These are phyloP conservation scores for Saraca asoca DNA, from an alignment of 331 rosid genomes.

Conservation along the genomic window DNA sequence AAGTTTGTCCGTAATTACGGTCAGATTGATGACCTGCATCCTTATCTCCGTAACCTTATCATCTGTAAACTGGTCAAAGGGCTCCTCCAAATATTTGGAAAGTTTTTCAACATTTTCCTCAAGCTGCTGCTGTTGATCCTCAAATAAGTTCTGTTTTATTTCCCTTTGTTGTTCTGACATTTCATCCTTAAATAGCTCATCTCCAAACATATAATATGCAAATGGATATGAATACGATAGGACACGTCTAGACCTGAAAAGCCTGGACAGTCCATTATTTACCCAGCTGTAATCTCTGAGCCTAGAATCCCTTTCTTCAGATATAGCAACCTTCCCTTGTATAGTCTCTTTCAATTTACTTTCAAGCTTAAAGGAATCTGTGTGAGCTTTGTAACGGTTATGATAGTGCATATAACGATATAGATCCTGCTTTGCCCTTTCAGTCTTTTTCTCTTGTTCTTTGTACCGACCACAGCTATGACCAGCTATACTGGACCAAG, in stretches of 20 bases:
- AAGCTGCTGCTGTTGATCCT: conserved; percentile 98
- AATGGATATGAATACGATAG: conserved; percentile 93
- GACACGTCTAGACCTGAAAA: conserved; percentile 97
- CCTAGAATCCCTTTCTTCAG: conserved; percentile 65
- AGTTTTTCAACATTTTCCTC: conserved; percentile 90
- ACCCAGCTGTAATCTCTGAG: conserved; percentile 89
- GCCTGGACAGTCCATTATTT: conserved; percentile 70
- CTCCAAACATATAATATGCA: conserved; percentile 98
- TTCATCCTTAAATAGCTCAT: conserved; percentile 81
- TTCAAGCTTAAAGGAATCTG: conserved; percentile 90
- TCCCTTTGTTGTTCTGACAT: conserved; percentile 66
- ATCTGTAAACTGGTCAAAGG: conserved; percentile 60
- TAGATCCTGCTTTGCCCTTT: conserved; percentile 85
- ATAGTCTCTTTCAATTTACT: conserved; percentile 69
- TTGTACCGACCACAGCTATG: conserved; percentile 95
- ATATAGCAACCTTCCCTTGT: conserved; percentile 60
- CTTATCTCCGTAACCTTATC: conserved; percentile 66
- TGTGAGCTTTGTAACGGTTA: conserved; percentile 91
- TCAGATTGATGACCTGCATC: conserved; percentile 75
- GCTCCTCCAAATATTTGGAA: conserved; percentile 79
- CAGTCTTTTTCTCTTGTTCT: conserved; percentile 67
- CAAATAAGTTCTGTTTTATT: conserved; percentile 86
- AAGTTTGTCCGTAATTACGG: conserved; percentile 67
- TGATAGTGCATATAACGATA: conserved; percentile 90
- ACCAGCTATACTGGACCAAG: conserved; percentile 81